Evolutionary conservation across 331 rosid species (phyloP).

Genomic region (Saraca asoca): DNA sequence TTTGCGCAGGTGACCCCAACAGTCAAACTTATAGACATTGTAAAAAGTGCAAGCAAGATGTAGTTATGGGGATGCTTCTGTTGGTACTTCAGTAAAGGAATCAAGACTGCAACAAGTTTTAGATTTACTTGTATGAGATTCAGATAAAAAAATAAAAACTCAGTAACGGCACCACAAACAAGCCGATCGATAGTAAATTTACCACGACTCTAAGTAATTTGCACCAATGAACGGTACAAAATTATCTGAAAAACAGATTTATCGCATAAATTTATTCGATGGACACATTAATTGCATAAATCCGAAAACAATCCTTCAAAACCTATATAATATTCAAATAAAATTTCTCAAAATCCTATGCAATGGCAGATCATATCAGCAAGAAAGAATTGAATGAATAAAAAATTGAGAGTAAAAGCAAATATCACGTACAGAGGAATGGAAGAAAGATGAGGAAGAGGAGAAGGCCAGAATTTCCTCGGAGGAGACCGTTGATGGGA

Average conservation of each 20-base stretch:
- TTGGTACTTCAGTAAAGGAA: slow-evolving; percentile 78
- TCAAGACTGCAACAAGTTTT: slow-evolving; percentile 59
- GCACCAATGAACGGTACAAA: background rate
- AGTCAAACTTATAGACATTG: slow-evolving; percentile 72
- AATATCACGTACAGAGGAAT: slow-evolving; percentile 58
- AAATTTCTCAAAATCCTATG: too few species aligned
- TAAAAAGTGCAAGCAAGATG: slow-evolving; percentile 81
- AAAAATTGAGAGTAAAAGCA: too few species aligned
- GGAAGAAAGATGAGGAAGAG: slow-evolving; percentile 82
- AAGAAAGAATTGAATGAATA: background rate
- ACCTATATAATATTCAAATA: background rate
- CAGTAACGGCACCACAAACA: background rate
- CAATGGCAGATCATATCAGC: too few species aligned
- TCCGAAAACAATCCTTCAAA: background rate
- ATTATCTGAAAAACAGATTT: background rate
- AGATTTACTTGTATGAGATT: background rate
- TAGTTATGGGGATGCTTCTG: slow-evolving; percentile 92
- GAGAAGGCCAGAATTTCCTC: slow-evolving; percentile 67
- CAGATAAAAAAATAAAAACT: background rate
- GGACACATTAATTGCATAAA: too few species aligned
- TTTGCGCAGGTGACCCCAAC: slow-evolving; percentile 85
- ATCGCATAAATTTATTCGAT: too few species aligned
- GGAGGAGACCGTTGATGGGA: slow-evolving; percentile 78
- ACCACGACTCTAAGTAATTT: background rate
- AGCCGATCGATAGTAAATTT: background rate